phyloP scores from a whole-genome alignment of 441 rosid species.

The Rhodomyrtus psidioides region DNA sequence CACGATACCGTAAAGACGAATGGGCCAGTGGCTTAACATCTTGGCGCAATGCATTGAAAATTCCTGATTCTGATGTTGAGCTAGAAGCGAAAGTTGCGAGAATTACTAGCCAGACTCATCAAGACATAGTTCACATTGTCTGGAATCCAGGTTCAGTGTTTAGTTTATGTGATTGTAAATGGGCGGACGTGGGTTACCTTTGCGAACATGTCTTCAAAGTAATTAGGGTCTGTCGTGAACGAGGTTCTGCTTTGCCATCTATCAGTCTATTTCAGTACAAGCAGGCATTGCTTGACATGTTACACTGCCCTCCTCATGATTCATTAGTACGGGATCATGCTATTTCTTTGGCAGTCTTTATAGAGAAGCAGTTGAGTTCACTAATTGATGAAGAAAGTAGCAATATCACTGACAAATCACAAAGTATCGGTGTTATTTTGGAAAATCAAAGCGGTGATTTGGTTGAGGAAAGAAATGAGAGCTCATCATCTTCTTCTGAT shows the following conservation, averaged over 20 bases:
- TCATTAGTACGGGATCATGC: conserved; percentile 77
- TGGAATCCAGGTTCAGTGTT: conserved; percentile 75
- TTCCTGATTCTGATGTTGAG: conserved; percentile 56
- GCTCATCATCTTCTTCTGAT: conserved; percentile 3
- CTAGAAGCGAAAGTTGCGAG: conserved; percentile 46
- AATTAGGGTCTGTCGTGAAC: conserved; percentile 25
- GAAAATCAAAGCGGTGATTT: conserved; percentile 11
- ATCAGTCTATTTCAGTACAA: conserved; percentile 50
- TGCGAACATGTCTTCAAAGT: conserved; percentile 74
- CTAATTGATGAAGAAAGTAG: conserved; percentile 11
- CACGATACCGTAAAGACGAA: conserved; percentile 80
- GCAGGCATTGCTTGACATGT: conserved; percentile 49
- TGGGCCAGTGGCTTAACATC: conserved; percentile 84
- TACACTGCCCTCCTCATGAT: conserved; percentile 55
- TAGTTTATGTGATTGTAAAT: conserved; percentile 63
- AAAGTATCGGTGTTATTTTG: not conserved
- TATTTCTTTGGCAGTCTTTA: conserved; percentile 47
- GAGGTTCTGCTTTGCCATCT: conserved; percentile 35
- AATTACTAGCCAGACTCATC: conserved; percentile 47
- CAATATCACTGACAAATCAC: conserved; percentile 1
- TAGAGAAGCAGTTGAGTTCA: conserved; percentile 51
- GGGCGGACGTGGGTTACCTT: conserved; percentile 75
- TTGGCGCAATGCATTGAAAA: conserved; percentile 64
- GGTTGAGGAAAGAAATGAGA: conserved; percentile 2
- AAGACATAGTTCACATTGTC: conserved; percentile 41